A percentile compares a stretch with the other conserved stretches of the same genome.
phyloP scores from a whole-genome alignment of 805 yeast species.

The Jamesozyma spencerorum region DNA sequence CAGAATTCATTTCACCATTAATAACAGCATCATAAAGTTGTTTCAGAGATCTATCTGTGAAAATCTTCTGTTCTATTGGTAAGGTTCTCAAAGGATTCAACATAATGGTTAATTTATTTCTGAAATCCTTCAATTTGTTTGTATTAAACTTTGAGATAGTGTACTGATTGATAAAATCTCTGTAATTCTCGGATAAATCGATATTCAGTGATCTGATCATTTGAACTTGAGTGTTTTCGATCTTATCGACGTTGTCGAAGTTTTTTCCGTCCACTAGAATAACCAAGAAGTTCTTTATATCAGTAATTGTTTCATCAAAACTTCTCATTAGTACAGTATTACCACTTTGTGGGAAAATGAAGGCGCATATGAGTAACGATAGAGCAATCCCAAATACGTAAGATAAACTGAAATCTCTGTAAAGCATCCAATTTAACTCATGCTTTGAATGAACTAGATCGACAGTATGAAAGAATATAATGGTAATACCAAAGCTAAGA shows the following conservation, averaged over 20 bases:
- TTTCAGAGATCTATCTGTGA: conserved; percentile 15
- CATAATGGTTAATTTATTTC: conserved; percentile 36
- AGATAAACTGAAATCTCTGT: conserved; percentile 38
- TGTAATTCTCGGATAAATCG: conserved; percentile 32
- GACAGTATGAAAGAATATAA: conserved; percentile 31
- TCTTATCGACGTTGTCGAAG: conserved; percentile 11
- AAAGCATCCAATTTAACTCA: conserved; percentile 27
- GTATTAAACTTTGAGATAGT: conserved; percentile 31
- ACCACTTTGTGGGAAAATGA: conserved; percentile 36
- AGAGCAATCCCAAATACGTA: conserved; percentile 36
- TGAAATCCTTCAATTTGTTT: conserved; percentile 28
- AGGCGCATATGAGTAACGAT: conserved; percentile 29
- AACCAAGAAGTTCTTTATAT: conserved; percentile 22
- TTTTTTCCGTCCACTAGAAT: conserved; percentile 14
- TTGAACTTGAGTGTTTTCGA: conserved; percentile 19
- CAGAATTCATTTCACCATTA: background rate
- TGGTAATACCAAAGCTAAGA: conserved; percentile 30
- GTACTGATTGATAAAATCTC: conserved; percentile 37
- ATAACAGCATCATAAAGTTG: conserved; percentile 8
- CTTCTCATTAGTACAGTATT: conserved; percentile 26
- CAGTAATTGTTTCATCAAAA: conserved; percentile 18
- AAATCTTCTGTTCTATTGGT: conserved; percentile 25
- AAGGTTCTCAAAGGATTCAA: conserved; percentile 35
- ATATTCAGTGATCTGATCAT: conserved; percentile 29
- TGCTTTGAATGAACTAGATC: conserved; percentile 12